Evolutionary conservation across 2,329 filamentous ascomycete genomes (phyloP), one percentile per base, ranked within the genome.

Genomic region (Calcarisporium arbuscula): DNA sequence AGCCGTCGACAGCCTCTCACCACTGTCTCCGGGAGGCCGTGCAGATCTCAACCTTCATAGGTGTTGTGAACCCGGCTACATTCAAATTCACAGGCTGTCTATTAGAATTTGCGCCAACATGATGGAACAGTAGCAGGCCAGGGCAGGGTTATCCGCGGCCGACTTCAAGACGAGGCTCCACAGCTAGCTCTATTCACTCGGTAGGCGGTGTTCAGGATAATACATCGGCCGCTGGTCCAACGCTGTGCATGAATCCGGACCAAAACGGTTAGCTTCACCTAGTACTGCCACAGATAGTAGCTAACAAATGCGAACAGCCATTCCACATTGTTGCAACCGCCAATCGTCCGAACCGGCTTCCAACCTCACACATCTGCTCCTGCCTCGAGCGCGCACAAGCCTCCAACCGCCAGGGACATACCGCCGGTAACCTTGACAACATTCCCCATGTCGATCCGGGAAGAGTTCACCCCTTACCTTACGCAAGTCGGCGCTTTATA

Each of bases 311-410:
- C 36, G 23, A 32, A 34, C 30, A 86, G 84, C 92, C 42, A 96
- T 96, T 95, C 89, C 8, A 94, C 87, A 2, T 72, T 96, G n/a
- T 74, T 96, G 5, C 85, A 94, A 53, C 82, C 87, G 19, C 86
- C 90, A 4, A 94, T 95, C 46, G 79, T 94, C 38, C 79, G 90
- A 44, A 94, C 89, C 3, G 89, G 90, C 37, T 73, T 95, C 32
- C 70, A 88, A 35, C 84, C 89, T 16, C 83, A 94, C 57, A 82
- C 82, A 1, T 70, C 80, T 3, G 78, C 82, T 4, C 76, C 85
- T 2, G 58, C 65, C 8, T 77, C 77, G n/a, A 83, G 77, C 49
- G 69, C 80, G 11, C 85, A 92, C 51, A 90, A 82, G 48, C 81
- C 85, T 11, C 90, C 90, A 1, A 94, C 87, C 1, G 72, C 85